Conservation (phyloP, 805 yeast species). For the Candida piceae region DNA sequence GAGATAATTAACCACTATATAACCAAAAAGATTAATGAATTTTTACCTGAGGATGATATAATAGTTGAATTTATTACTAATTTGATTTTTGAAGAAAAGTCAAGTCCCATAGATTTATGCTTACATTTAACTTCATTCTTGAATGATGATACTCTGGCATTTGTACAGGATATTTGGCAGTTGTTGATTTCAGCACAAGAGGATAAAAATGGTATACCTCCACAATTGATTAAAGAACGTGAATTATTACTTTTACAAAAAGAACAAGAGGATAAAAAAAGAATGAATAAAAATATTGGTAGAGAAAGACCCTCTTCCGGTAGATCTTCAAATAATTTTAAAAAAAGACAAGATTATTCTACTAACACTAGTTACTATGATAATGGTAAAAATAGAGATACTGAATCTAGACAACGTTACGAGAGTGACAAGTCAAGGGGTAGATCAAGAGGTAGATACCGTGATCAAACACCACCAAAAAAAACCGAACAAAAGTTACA, state of each 20-base stretch:
- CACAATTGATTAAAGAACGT: conserved; percentile 20
- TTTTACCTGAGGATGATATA: conserved; percentile 46
- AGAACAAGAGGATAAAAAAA: not conserved
- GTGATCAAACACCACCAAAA: too few species aligned
- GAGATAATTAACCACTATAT: conserved; percentile 39
- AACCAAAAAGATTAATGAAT: conserved; percentile 26
- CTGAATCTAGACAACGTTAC: too few species aligned
- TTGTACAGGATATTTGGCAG: conserved; percentile 42
- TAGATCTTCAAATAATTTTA: too few species aligned
- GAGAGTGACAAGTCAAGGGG: too few species aligned
- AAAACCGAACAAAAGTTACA: too few species aligned
- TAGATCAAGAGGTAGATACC: too few species aligned
- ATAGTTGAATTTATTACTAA: conserved; percentile 43
- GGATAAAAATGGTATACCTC: conserved; percentile 43
- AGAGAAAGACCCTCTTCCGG: not conserved
- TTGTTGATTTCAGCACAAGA: conserved; percentile 39
- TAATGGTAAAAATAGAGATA: too few species aligned
- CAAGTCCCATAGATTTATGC: conserved; percentile 37
- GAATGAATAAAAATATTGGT: not conserved
- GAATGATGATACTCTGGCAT: conserved; percentile 33
- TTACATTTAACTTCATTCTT: conserved; percentile 43
- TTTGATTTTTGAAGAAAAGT: conserved; percentile 32
- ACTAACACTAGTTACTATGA: not conserved
- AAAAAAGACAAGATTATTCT: not conserved
- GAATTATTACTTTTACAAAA: conserved; percentile 1